Percentiles rank a stretch among this genome's conserved stretches.
These are phyloP conservation scores for Crithidia thermophila DNA, from an alignment of 208 protist genomes.

Conservation along the genomic window DNA sequence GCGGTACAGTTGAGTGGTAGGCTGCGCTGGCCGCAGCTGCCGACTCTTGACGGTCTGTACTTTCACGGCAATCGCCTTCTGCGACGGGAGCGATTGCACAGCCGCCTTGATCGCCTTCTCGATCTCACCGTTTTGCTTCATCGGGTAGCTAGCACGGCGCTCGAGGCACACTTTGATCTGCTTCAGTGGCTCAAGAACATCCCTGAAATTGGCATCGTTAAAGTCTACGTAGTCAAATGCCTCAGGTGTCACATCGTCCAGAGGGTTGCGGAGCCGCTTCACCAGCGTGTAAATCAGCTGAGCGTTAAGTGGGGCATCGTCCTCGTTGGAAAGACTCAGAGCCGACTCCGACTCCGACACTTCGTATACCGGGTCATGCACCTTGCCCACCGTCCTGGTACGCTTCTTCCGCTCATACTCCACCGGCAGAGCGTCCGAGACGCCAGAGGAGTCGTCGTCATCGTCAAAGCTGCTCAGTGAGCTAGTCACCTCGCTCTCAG, in stretches of 20 bases:
- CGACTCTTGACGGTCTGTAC: constrained; percentile 36
- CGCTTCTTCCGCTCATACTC: constrained; percentile 25
- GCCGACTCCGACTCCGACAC: constrained; percentile 18
- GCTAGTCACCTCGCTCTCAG: constrained; percentile 8
- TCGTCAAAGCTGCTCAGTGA: constrained; percentile 17
- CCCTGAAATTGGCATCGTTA: constrained; percentile 51
- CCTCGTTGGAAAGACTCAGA: constrained; percentile 28
- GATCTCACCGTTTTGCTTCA: constrained; percentile 17
- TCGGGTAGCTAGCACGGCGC: constrained; percentile 43
- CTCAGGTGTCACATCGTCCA: constrained; percentile 36
- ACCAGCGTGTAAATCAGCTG: constrained; percentile 46
- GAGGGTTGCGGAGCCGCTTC: constrained; percentile 30
- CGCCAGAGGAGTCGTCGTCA: constrained; percentile 15
- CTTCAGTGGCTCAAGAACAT: constrained; percentile 41
- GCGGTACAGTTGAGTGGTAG: constrained; percentile 4
- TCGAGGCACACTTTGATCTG: constrained; percentile 44
- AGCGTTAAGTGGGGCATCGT: constrained; percentile 50
- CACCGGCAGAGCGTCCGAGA: constrained; percentile 15
- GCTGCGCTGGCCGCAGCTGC: constrained; percentile 14
- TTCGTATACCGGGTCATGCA: constrained; percentile 11
- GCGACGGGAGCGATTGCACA: constrained; percentile 39
- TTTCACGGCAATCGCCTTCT: constrained; percentile 38
- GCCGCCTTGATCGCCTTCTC: constrained; percentile 38
- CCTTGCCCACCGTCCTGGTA: constrained; percentile 18
- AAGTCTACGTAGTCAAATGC: constrained; percentile 53